Conservation (phyloP, 495 filamentous ascomycete species). For the Evansstolkia leycettana region DNA sequence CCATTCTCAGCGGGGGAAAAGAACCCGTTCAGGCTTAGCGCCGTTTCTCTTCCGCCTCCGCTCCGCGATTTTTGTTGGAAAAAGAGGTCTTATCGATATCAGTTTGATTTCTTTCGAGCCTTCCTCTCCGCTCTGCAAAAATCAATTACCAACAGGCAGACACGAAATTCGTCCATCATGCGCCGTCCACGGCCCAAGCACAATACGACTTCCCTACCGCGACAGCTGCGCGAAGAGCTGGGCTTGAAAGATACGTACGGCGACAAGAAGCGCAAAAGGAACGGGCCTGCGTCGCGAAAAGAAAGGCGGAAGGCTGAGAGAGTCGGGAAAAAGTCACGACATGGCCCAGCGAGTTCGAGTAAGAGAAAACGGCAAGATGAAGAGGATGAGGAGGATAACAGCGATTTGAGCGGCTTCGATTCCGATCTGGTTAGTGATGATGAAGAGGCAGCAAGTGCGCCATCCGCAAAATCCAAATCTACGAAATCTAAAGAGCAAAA, state of each 20-base stretch:
- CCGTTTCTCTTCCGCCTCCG: constrained; percentile 4
- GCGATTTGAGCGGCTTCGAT: constrained; percentile 12
- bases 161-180: background rate
- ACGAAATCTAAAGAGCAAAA: constrained; percentile 13
- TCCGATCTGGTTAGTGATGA: constrained; percentile 9
- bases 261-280: constrained; percentile 26
- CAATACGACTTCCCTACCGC: constrained; percentile 53
- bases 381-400: constrained; percentile 15
- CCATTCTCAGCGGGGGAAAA: constrained; percentile 12
- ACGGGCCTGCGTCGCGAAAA: constrained; percentile 39
- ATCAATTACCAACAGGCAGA: background rate
- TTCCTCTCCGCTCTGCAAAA: background rate
- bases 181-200: constrained; percentile 22
- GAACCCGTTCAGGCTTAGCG: constrained; percentile 14
- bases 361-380: constrained; percentile 7
- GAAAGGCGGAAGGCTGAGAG: constrained; percentile 48
- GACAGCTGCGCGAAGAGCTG: constrained; percentile 45
- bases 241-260: constrained; percentile 33
- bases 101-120: background rate
- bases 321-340: constrained; percentile 38
- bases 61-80: constrained; percentile 5
- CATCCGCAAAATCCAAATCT: constrained; percentile 11
- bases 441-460: background rate
- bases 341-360: constrained; percentile 6
- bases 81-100: constrained; percentile 18